Evolutionary conservation across 176 grass and related monocot species (phyloP).

Genomic region (Saccharum officinarum): DNA sequence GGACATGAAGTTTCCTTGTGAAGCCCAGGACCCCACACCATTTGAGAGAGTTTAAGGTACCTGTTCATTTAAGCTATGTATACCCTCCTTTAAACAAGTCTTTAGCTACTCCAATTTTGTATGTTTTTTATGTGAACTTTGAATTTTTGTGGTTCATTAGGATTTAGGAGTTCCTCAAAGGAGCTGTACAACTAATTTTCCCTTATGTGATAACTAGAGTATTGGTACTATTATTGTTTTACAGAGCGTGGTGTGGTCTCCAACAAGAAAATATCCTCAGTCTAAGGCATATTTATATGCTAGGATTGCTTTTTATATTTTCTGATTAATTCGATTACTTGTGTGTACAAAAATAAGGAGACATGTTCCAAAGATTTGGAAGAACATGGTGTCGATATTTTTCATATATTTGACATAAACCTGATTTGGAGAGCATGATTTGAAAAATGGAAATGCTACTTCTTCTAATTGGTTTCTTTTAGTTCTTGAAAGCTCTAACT

Average conservation of each 20-base stretch:
- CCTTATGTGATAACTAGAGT: background rate
- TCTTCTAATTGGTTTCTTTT: background rate
- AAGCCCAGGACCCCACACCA: background rate
- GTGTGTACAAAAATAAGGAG: conserved; percentile 6
- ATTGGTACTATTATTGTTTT: background rate
- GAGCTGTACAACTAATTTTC: background rate
- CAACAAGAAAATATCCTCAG: conserved; percentile 2
- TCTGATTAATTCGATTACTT: background rate
- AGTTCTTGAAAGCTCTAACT: conserved; percentile 13
- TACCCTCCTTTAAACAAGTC: background rate
- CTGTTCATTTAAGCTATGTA: background rate
- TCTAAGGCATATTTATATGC: conserved; percentile 13
- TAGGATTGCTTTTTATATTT: conserved; percentile 4
- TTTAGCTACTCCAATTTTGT: background rate
- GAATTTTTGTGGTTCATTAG: background rate
- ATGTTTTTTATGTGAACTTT: background rate
- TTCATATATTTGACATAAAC: background rate
- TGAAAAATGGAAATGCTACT: conserved; percentile 17
- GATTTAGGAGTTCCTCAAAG: background rate
- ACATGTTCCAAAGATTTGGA: background rate
- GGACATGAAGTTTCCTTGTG: background rate
- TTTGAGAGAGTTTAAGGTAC: background rate
- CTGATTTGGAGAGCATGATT: conserved; percentile 15
- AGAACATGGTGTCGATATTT: background rate
- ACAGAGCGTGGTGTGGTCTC: background rate